Base-by-base conservation (phyloP, 2,329 filamentous ascomycete species). In the Tothia fuscella region DNA sequence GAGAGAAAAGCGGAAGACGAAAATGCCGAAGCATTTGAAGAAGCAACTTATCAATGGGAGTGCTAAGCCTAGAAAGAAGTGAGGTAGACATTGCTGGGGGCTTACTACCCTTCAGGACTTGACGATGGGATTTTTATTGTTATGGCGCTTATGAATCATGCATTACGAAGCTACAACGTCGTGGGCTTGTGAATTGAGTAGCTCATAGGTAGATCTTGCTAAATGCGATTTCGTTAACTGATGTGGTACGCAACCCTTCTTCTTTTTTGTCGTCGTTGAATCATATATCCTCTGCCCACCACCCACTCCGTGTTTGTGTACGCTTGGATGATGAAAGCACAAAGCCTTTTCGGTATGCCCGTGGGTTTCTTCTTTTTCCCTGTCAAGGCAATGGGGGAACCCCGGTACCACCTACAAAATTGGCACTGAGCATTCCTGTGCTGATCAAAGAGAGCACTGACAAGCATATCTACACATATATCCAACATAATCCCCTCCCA, bases 21-120 rank as follows among this genome's bases (percentile, higher is more conserved):
- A 98, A 70, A 93, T 98, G 64, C 89, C 91, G 0, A 98, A 98
- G 65, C 78, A 93, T 57, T 50, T 94, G 25, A 98, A 98, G 73
- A 96, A 95, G 70, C 84, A 82, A 58, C 63, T 93, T 44, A 75
- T 93, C 20, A 72, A 71, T 16, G 28, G 16, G 9, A 31, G 25
- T 12, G 39, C 39, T 14, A 33, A 35, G 13, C 9, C 35, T 6
- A 39, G 30, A 26, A 38, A 40, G 20, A 32, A 24, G 12, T 41
- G 33, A 20, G 21, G n/a, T 17, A n/a, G n/a, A 17, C 17, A 25
- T 24, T 16, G 30, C 9, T 2, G 16, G 19, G 7, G 35, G 10
- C 17, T 12, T 12, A 10, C 32, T 9, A 10, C 17, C 10, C 32
- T 13, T 9, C 25, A 31, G 12, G 29, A 20, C 20, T 39, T 29